Percentiles rank a stretch among this genome's conserved stretches.
Conservation (phyloP, 2,329 filamentous ascomycete species). For the Mollisiaceae sp. region DNA sequence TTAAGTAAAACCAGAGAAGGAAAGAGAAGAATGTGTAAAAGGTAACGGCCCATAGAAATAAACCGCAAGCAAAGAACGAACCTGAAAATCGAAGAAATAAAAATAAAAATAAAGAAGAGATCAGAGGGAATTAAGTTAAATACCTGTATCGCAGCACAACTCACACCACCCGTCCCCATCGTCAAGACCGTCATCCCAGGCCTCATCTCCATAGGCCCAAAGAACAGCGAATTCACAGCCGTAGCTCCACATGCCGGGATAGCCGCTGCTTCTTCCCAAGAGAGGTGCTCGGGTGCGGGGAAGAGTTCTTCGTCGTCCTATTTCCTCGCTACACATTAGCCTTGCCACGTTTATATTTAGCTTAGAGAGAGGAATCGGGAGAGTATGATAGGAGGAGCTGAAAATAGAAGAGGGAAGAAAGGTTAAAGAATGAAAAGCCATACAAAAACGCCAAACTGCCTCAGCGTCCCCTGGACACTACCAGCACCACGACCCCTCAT, state of each 20-base stretch:
- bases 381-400: no score
- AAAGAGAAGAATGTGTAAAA: no score
- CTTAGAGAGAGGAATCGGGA: no score
- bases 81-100: no score
- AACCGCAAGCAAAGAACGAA: no score
- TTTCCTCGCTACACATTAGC: no score
- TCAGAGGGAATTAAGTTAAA: no score
- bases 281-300: neutral
- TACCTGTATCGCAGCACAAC: slow-evolving; percentile 30
- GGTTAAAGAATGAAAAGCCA: neutral
- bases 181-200: slow-evolving; percentile 47
- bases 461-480: neutral
- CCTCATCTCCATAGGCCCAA: slow-evolving; percentile 39
- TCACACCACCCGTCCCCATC: slow-evolving; percentile 46
- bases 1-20: no score
- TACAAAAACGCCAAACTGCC: slow-evolving; percentile 10
- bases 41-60: no score
- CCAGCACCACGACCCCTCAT: slow-evolving; percentile 11
- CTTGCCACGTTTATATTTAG: no score
- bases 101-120: neutral
- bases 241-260: slow-evolving; percentile 1
- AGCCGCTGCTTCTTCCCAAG: neutral
- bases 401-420: neutral
- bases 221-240: slow-evolving; percentile 13
- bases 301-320: neutral